Evolutionary conservation across 2,329 filamentous ascomycete species (phyloP), one percentile per base, ranked within the genome.

Genomic region (Tolypocladium inflatum): DNA sequence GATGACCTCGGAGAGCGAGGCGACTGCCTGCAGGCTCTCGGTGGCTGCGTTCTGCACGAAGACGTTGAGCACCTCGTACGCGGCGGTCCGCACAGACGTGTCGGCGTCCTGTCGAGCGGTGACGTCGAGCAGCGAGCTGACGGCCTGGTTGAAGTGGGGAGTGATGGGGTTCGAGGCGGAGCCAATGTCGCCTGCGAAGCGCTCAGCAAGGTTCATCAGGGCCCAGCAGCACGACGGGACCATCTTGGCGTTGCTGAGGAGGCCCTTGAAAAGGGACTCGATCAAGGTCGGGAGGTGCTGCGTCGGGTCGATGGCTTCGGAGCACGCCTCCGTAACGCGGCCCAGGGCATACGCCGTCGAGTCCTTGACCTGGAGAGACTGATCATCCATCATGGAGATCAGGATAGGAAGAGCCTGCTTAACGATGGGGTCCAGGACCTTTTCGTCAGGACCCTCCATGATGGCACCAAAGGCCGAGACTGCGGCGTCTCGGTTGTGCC

Each of bases 221-320:
- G 94, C 92, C 94, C 95, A 97, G 78, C 94, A 99, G 85, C 94
- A 97, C 37, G 94, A 99, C 57, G 91, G 87, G 38, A 93, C 94
- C 87, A 99, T 99, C 83, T 96, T 97, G 60, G 91, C 88, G 71
- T 89, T 94, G 76, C 89, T 93, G 60, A 90, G 85, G 60, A 99
- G 82, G 55, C 93, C 94, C 65, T 87, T 85, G 78, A 99, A 99
- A 11, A 99, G 83, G 45, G 92, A 89, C 58, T 86, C 84, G 68
- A 99, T 93, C 62, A 99, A 80, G 23, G 88, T 85, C 63, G 91
- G 89, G 6, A 99, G 83, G 70, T 97, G 91, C 62, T 86, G 80
- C 64, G 83, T 79, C 45, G 91, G 88, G 71, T 99, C 93, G 68
- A 99, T 95, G 51, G 92, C 88, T 65, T 93, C 89, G 13, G 92